Base-by-base conservation (phyloP, 2,329 filamentous ascomycete species). In the Aspergillus sojae region DNA sequence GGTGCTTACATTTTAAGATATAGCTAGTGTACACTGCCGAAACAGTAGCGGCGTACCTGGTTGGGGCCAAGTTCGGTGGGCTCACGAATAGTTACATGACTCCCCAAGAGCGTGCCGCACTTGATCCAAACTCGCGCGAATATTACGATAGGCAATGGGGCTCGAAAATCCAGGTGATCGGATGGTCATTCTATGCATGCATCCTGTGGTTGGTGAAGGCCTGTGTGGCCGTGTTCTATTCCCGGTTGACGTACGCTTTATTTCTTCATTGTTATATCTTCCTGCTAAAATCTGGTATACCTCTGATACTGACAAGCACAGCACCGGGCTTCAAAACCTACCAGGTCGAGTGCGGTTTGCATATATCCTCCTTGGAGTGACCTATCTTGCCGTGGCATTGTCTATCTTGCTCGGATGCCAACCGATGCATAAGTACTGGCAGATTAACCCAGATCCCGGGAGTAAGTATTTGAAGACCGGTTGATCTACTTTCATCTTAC, bases 61-160 rank as follows among this genome's bases (percentile, higher is more conserved):
- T 85, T 28, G 81, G 81, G 21, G 79, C 80, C 45, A 74, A 75
- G 26, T 83, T 77, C 28, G 70, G 78, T 28, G 85, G 85, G 1
- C 73, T 87, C 5, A 84, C 85, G 6, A 87, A 88, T 65, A 84
- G 84, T 65, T 81, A 80, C 58, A 86, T 88, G 83, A 82, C 84
- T 2, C 69, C 79, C 16, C 79, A 79, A 32, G 67, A 85, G 62
- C 81, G 86, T 16, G 74, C 71, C 4, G 72, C 76, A 0, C 70
- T 88, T n/a, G 74, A 78, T 14, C 77, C 80, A 0, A 62, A 72
- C 19, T 80, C 80, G 16, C 68, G 70, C 1, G 84, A 87, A 67
- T 86, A 81, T 67, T 69, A 74, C 5, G 65, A 78, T 61, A 80
- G 85, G n/a, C 52, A 55, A 55, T 55, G 52, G 19, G 86, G 85